Percentiles rank a stretch among this genome's conserved stretches.
phyloP scores from a whole-genome alignment of 345 rosid genomes.

The Citrus mangshanensis region DNA sequence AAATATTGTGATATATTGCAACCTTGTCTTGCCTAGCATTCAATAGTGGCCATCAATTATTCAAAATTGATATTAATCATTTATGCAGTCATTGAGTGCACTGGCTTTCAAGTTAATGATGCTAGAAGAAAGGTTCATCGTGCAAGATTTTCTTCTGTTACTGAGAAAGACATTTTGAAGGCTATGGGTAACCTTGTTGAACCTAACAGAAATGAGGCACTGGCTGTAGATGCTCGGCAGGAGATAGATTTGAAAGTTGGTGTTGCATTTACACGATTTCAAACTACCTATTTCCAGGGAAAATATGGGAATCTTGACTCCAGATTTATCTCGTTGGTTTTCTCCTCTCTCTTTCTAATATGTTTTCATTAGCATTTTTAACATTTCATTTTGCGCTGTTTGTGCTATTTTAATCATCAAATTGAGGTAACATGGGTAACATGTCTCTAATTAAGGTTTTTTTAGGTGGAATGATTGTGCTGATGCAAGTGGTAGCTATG shows the following conservation, averaged over 20 bases:
- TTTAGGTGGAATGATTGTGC: not conserved
- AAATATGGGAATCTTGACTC: constrained; percentile 94
- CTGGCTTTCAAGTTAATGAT: constrained; percentile 59
- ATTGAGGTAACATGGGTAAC: not conserved
- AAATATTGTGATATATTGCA: not conserved
- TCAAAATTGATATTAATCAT: not conserved
- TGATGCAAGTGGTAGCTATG: not conserved
- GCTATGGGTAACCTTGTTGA: constrained; percentile 82
- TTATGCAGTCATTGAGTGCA: constrained; percentile 71
- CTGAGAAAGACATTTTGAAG: constrained; percentile 87
- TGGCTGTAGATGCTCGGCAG: constrained; percentile 98
- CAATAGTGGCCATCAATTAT: not conserved
- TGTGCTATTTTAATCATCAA: not conserved
- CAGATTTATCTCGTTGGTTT: constrained; percentile 91
- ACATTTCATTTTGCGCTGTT: not conserved
- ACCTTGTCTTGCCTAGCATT: not conserved
- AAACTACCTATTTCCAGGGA: constrained; percentile 91
- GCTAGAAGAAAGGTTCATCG: constrained; percentile 65
- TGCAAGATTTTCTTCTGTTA: constrained; percentile 90
- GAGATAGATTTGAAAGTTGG: constrained; percentile 99
- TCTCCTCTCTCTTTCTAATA: constrained; percentile 23
- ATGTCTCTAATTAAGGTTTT: not conserved
- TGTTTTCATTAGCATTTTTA: not conserved
- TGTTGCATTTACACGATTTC: constrained; percentile 92
- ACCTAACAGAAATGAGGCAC: constrained; percentile 84